A percentile compares a stretch with the other conserved stretches of the same genome.
Evolutionary conservation across 2,329 filamentous ascomycete genomes (phyloP).

Genomic region (Xylaria multiplex): DNA sequence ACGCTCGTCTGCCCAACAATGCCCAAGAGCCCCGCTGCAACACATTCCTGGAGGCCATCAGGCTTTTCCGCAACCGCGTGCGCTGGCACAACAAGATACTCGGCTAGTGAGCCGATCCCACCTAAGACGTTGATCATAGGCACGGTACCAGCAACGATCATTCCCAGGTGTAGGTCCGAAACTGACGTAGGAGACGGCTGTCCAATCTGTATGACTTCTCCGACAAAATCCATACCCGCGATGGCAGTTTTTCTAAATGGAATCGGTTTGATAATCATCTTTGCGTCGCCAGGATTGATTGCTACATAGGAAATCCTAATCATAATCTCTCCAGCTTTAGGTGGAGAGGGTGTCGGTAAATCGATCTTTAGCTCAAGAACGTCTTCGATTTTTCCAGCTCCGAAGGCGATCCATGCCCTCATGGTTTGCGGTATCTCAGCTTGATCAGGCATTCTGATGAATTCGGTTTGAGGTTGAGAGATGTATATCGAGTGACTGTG

Average conservation of each 20-base stretch:
- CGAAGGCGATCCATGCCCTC: constrained; percentile 46
- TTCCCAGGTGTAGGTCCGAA: constrained; percentile 40
- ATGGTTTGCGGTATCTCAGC: constrained; percentile 41
- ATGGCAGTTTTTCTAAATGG: constrained; percentile 48
- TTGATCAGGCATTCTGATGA: constrained; percentile 7
- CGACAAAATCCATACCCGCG: constrained; percentile 51
- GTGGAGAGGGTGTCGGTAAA: constrained; percentile 35
- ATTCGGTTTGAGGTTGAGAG: background rate
- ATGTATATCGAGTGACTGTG: background rate
- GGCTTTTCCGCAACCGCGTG: constrained; percentile 47
- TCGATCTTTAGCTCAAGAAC: constrained; percentile 44
- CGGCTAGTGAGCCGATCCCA: constrained; percentile 50
- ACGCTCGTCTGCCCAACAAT: constrained; percentile 51
- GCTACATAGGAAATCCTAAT: constrained; percentile 50
- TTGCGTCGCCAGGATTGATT: constrained; percentile 52
- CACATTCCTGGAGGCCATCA: constrained; percentile 26
- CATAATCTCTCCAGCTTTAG: constrained; percentile 42
- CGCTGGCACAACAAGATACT: constrained; percentile 50
- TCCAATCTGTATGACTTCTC: constrained; percentile 48
- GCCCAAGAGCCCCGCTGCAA: constrained; percentile 48
- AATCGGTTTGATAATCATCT: constrained; percentile 47
- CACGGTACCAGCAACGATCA: constrained; percentile 48
- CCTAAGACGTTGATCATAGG: constrained; percentile 42
- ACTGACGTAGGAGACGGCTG: constrained; percentile 30
- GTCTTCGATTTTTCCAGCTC: constrained; percentile 42